These are phyloP conservation scores for Ascochyta fabae DNA, from an alignment of 2,329 filamentous ascomycete genomes.

Conservation along the genomic window DNA sequence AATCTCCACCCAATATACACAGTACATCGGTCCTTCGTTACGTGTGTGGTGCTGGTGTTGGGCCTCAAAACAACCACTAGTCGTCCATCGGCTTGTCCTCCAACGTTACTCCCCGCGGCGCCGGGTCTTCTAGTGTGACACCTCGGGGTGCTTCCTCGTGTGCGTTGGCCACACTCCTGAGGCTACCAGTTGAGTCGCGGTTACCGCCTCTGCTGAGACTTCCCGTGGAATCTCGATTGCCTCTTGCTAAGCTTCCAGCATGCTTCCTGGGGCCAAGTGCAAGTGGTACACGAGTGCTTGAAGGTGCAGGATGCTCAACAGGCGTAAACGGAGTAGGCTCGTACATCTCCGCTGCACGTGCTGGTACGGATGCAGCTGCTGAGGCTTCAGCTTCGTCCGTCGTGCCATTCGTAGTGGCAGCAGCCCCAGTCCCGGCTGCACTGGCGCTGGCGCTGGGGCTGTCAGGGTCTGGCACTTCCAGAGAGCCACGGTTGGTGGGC, in stretches of 20 bases:
- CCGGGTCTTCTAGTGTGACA: constrained; percentile 65
- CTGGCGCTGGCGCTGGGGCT: constrained; percentile 43
- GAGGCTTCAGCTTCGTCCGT: constrained; percentile 24
- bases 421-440: constrained; percentile 1
- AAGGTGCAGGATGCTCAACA: constrained; percentile 41
- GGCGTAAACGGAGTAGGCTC: constrained; percentile 15
- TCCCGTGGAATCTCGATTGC: constrained; percentile 48
- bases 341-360: constrained; percentile 16
- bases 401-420: constrained; percentile 48
- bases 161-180: constrained; percentile 47
- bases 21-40: constrained; percentile 8
- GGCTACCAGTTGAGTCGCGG: constrained; percentile 49
- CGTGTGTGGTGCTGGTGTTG: constrained; percentile 3
- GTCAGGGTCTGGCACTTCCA: constrained; percentile 76
- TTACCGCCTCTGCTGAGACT: constrained; percentile 45
- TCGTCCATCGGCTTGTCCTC: constrained; percentile 82
- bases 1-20: constrained; percentile 11
- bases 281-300: constrained; percentile 44
- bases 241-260: constrained; percentile 43
- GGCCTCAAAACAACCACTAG: constrained; percentile 47
- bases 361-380: constrained; percentile 2
- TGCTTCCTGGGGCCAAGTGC: constrained; percentile 36
- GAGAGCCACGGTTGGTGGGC: constrained; percentile 67
- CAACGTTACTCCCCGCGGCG: constrained; percentile 66
- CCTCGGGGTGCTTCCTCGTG: constrained; percentile 52